Evolutionary conservation across 495 filamentous ascomycete genomes (phyloP).

Genomic region (Friedmanniomyces endolithicus): DNA sequence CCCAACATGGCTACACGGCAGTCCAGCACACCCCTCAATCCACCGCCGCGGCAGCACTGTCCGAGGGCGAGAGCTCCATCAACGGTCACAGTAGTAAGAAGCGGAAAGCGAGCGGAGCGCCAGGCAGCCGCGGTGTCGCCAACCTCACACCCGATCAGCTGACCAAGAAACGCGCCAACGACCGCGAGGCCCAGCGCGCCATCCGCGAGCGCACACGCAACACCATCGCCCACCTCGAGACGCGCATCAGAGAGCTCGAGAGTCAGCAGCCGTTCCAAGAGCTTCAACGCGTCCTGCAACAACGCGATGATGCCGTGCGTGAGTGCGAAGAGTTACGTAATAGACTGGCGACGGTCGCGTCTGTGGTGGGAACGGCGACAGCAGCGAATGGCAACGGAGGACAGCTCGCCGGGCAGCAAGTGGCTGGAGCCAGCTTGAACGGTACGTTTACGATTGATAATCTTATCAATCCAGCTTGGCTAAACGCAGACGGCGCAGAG

Average conservation of each 20-base stretch:
- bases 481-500: conserved; percentile 11
- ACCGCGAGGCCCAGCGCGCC: conserved; percentile 34
- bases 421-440: conserved; percentile 8
- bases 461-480: conserved; percentile 10
- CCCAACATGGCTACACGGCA: neutral
- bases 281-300: conserved; percentile 46
- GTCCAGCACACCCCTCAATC: conserved; percentile 2
- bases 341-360: conserved; percentile 41
- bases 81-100: conserved; percentile 2
- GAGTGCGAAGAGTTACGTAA: conserved; percentile 60
- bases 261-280: conserved; percentile 65
- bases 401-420: neutral
- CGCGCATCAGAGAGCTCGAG: conserved; percentile 29
- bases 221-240: conserved; percentile 28
- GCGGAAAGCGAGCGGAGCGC: conserved; percentile 16
- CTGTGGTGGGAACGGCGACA: neutral
- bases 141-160: conserved; percentile 35
- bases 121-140: conserved; percentile 26
- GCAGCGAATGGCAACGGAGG: neutral
- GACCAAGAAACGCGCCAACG: conserved; percentile 33
- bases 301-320: conserved; percentile 36
- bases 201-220: conserved; percentile 32
- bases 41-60: conserved; percentile 15
- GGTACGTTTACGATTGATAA: conserved; percentile 17
- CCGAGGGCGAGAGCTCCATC: neutral